Evolutionary conservation across 768 basidiomycete genomes (phyloP), one percentile per base, ranked within the genome.

Genomic region (Mycena rosella): DNA sequence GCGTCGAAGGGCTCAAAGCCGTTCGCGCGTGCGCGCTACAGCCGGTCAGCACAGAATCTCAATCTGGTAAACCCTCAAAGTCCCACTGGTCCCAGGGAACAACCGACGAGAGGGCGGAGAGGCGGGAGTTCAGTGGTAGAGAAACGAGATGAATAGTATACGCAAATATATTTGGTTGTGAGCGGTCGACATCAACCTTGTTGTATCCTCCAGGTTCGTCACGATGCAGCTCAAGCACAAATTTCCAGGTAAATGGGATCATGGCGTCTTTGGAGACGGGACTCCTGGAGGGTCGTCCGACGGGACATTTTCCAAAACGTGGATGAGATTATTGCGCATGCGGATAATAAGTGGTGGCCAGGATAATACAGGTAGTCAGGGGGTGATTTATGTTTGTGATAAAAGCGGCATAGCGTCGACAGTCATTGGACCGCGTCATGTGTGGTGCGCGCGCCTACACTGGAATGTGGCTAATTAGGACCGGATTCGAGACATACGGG

Each of bases 31-130:
- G 14, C 36, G 29, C 52, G 60, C 9, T 38, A 26, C 58, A 29
- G 10, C 15, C 45, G 47, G 42, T 42, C 42, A 26, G n/a, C 32
- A 13, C 48, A 49, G 24, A 38, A 26, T 27, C 14, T 29, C 5
- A 9, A 44, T n/a, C n/a, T n/a, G n/a, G n/a, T n/a, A 14, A 52
- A 2, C n/a, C 24, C 48, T 18, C 34, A 26, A n/a, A 11, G 30
- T 44, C 10, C 20, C 49, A 51, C 42, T 24, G 61, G 60, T 7
- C 61, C 61, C n/a, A 63, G 52, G 15, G 32, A 17, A 22, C 61
- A 63, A 20, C 26, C 4, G 18, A 45, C 9, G 24, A 63, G 42
- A 32, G 61, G 52, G 32, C 54, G 52, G 24, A 63, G 22, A 52
- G 20, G 29, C 24, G 32, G 7, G 53, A 38, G 2, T 20, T 14